phyloP scores from a whole-genome alignment of 2,329 filamentous ascomycete genomes.

The Fusarium brevicatenulatum region DNA sequence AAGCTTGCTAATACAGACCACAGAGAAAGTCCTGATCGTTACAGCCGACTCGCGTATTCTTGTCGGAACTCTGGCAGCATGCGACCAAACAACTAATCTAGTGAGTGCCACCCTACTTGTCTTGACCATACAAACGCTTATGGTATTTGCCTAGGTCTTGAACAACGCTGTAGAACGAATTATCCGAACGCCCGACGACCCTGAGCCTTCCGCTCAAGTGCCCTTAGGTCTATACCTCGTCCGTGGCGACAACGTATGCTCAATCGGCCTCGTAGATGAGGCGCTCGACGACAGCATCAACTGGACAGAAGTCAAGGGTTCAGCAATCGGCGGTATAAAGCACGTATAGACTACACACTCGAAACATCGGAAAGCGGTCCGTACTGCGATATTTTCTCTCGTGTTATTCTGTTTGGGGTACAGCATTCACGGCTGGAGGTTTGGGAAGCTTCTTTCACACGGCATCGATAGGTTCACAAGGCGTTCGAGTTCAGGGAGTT shows the following conservation, averaged over 20 bases:
- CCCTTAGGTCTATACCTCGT: constrained; percentile 91
- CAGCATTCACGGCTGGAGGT: constrained; percentile 28
- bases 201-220: constrained; percentile 81
- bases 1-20: constrained; percentile 5
- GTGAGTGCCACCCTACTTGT: constrained; percentile 51
- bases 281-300: constrained; percentile 89
- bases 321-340: constrained; percentile 85
- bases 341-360: constrained; percentile 60
- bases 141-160: constrained; percentile 68
- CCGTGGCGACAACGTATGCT: constrained; percentile 91
- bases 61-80: constrained; percentile 83
- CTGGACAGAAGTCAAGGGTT: constrained; percentile 89
- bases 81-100: constrained; percentile 92
- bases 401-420: constrained; percentile 34
- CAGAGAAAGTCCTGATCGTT: constrained; percentile 91
- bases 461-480: constrained; percentile 33
- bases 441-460: constrained; percentile 8
- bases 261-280: constrained; percentile 91
- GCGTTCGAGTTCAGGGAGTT: constrained; percentile 45
- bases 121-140: constrained; percentile 26
- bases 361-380: constrained; percentile 2
- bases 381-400: neutral
- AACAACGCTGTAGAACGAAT: constrained; percentile 87
- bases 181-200: constrained; percentile 85
- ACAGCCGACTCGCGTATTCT: constrained; percentile 92